Percentiles rank a stretch among this genome's conserved stretches.
Conservation (phyloP, 371 early-diverging fungal species). For the Lichtheimia hyalospora region DNA sequence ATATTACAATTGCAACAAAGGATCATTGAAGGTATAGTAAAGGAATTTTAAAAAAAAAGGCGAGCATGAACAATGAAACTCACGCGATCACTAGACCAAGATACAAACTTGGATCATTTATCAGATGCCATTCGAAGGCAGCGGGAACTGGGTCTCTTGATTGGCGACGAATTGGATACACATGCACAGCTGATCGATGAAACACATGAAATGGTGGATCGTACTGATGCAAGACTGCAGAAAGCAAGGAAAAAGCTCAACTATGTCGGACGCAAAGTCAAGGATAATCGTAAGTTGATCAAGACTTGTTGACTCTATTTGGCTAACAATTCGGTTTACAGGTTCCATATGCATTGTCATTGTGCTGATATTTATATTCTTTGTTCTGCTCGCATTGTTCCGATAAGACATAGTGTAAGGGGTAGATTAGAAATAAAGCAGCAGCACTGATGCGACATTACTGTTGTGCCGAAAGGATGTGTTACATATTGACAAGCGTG, state of each 20-base stretch:
- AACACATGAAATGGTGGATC: conserved; percentile 67
- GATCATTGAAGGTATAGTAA: conserved; percentile 67
- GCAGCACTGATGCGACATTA: too few species aligned
- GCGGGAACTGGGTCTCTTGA: conserved; percentile 71
- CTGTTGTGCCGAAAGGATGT: too few species aligned
- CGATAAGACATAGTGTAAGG: conserved; percentile 4
- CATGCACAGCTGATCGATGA: conserved; percentile 79
- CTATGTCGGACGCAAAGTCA: conserved; percentile 43
- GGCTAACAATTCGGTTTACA: conserved; percentile 1
- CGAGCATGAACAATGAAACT: neutral
- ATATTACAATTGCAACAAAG: conserved; percentile 73
- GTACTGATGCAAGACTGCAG: conserved; percentile 56
- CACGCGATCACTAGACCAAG: conserved; percentile 58
- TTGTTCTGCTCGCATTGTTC: conserved; percentile 41
- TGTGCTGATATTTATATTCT: conserved; percentile 42
- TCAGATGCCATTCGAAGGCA: conserved; percentile 70
- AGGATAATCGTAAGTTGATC: conserved; percentile 45
- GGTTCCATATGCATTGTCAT: conserved; percentile 53
- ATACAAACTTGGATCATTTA: conserved; percentile 72
- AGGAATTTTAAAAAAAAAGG: neutral
- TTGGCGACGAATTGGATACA: conserved; percentile 75
- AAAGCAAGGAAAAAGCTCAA: conserved; percentile 53
- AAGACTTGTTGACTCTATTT: neutral
- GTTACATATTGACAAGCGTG: too few species aligned
- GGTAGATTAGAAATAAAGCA: too few species aligned